A percentile compares a stretch with the other conserved stretches of the same genome.
phyloP scores from a whole-genome alignment of 225 moss, liverwort and hornwort genomes.

The Pseudisothecium myosuroides region DNA sequence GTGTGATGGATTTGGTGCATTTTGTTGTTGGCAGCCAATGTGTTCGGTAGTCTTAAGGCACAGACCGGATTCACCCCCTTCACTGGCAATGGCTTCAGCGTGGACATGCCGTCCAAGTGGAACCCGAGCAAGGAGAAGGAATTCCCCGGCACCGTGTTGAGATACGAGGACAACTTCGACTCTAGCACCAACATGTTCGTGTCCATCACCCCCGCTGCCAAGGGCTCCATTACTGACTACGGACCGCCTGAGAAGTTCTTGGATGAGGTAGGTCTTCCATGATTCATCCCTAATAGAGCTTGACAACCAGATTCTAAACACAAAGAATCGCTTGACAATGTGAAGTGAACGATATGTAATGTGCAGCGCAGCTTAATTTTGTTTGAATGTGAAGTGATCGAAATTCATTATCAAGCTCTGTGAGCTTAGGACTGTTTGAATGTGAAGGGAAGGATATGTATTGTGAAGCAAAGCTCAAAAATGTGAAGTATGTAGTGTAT shows the following conservation, averaged over 20 bases:
- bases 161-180: conserved; percentile 93
- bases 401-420: not conserved
- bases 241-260: conserved; percentile 74
- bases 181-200: conserved; percentile 59
- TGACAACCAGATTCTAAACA: no score
- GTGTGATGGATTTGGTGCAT: not conserved
- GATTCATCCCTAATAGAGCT: not conserved
- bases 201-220: conserved; percentile 48
- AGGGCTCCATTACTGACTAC: conserved; percentile 69
- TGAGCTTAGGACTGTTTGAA: no score
- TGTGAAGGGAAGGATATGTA: not conserved
- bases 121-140: conserved; percentile 91
- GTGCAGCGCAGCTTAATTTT: not conserved
- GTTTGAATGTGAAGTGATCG: not conserved
- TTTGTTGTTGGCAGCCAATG: conserved; percentile 49
- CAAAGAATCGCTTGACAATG: not conserved
- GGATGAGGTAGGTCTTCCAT: conserved; percentile 29
- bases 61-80: conserved; percentile 56
- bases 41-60: conserved; percentile 46
- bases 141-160: conserved; percentile 84
- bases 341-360: not conserved
- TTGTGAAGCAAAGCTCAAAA: not conserved
- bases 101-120: conserved; percentile 86
- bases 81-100: conserved; percentile 38
- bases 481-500: not conserved